phyloP scores from a whole-genome alignment of 2,329 filamentous ascomycete genomes.

The Leptodontidium sp. region DNA sequence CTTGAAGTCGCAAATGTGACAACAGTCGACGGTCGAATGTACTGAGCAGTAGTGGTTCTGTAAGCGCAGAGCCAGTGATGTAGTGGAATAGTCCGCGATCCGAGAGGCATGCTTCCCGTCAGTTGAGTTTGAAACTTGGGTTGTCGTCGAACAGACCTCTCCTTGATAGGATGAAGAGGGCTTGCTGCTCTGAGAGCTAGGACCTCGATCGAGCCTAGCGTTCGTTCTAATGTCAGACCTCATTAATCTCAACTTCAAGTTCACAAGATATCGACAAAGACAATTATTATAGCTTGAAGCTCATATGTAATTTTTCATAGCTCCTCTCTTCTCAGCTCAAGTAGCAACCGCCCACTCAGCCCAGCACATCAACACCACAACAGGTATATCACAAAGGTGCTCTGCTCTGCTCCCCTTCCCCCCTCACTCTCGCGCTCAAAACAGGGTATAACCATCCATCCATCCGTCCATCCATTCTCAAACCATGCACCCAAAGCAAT shows the following conservation, averaged over 20 bases:
- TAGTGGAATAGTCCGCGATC: not conserved
- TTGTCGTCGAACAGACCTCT: not conserved
- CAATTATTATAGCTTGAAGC: slow-evolving; percentile 9
- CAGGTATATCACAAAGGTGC: slow-evolving; percentile 3
- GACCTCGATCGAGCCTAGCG: too few species aligned
- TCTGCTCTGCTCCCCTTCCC: not conserved
- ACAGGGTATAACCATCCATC: slow-evolving; percentile 32
- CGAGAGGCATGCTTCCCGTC: not conserved
- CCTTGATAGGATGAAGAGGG: too few species aligned
- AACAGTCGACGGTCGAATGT: slow-evolving; percentile 2
- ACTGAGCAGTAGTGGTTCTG: not conserved
- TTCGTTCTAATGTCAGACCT: too few species aligned
- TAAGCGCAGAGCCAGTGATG: not conserved
- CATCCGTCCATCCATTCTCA: slow-evolving; percentile 29
- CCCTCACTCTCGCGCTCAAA: slow-evolving; percentile 18
- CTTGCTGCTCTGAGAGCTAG: too few species aligned
- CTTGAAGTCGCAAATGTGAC: slow-evolving; percentile 1
- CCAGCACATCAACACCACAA: not conserved
- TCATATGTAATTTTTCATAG: slow-evolving; percentile 9
- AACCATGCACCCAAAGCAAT: slow-evolving; percentile 26
- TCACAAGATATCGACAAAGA: not conserved
- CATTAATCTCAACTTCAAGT: not conserved
- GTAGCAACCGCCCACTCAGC: not conserved
- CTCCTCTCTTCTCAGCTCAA: not conserved
- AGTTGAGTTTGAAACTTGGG: not conserved